Percentiles rank a stretch among this genome's conserved stretches.
Evolutionary conservation across 2,329 filamentous ascomycete genomes (phyloP).

Genomic region (Phyllosticta capitalensis): DNA sequence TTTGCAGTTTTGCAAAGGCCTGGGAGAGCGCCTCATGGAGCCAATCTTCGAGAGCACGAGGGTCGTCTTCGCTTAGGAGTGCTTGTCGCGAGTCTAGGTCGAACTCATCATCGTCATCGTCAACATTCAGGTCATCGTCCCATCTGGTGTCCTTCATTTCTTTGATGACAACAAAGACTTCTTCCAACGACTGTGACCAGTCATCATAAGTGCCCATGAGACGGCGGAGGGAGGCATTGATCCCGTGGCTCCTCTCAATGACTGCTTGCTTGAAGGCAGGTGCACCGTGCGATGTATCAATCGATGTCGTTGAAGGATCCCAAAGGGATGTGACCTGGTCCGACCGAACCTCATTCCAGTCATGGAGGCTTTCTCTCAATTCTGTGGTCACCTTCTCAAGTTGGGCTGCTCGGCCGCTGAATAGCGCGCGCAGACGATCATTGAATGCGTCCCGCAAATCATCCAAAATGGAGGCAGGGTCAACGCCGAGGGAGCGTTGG

Average conservation of each 20-base stretch:
- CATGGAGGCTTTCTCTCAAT: constrained; percentile 51
- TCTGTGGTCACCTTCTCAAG: constrained; percentile 57
- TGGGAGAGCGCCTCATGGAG: constrained; percentile 47
- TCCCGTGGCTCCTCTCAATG: constrained; percentile 60
- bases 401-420: constrained; percentile 54
- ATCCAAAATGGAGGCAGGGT: constrained; percentile 59
- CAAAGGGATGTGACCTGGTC: constrained; percentile 52
- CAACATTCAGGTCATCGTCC: constrained; percentile 66
- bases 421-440: constrained; percentile 51
- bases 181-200: constrained; percentile 67
- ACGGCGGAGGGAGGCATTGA: constrained; percentile 54
- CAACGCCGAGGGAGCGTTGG: constrained; percentile 53
- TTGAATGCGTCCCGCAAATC: constrained; percentile 61
- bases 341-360: constrained; percentile 41
- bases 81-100: constrained; percentile 57
- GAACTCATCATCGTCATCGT: constrained; percentile 62
- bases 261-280: constrained; percentile 60
- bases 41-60: constrained; percentile 50
- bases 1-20: constrained; percentile 51
- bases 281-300: constrained; percentile 57
- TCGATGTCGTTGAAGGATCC: constrained; percentile 53
- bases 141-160: constrained; percentile 59
- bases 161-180: constrained; percentile 53
- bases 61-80: constrained; percentile 63
- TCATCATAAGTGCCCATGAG: constrained; percentile 56